Evolutionary conservation across 495 filamentous ascomycete species (phyloP), one percentile per base, ranked within the genome.

Genomic region (Aspergillus bertholletiae): DNA sequence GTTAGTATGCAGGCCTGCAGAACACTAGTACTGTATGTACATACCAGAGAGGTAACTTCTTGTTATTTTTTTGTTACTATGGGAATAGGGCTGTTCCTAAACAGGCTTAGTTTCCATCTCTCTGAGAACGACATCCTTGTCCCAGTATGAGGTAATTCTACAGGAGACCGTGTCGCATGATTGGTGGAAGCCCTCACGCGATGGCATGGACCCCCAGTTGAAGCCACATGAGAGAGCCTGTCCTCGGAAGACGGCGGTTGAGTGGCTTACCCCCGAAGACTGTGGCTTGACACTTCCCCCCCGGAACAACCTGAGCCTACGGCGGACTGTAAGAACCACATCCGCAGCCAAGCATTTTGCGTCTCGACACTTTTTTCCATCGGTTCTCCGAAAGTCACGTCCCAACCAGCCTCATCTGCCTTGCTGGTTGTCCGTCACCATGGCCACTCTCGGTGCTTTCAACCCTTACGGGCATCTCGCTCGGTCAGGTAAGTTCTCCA

Each of bases 371-470:
- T 65, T 73, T 73, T 71, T 69, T 69, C 68, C 59, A 59, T 48
- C 20, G 24, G 13, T 18, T 28, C 48, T 22, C 46, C 54, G 41
- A 41, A 24, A 35, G 3, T 35, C 22, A 48, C 46, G 22, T 30
- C 21, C 44, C 44, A 54, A 26, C 21, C 45, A 28, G 5, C n/a
- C 6, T 20, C 22, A 27, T 18, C 45, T 47, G 45, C 26, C 51
- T 34, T 45, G 39, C 40, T 40, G 46, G 37, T 49, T 51, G 52
- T 58, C 51, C 53, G 47, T 55, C 60, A 40, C 54, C 53, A 73
- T 71, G 71, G 70, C 72, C 63, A 68, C 71, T 64, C 72, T 74
- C 69, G 69, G 61, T 56, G 55, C 65, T 52, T 50, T 74, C 26
- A 61, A 66, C 55, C 65, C 62, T 21, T 74, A 71, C 53, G 72